These are phyloP conservation scores for Aspergillus melleus DNA, from an alignment of 2,329 filamentous ascomycete species.

Conservation along the genomic window DNA sequence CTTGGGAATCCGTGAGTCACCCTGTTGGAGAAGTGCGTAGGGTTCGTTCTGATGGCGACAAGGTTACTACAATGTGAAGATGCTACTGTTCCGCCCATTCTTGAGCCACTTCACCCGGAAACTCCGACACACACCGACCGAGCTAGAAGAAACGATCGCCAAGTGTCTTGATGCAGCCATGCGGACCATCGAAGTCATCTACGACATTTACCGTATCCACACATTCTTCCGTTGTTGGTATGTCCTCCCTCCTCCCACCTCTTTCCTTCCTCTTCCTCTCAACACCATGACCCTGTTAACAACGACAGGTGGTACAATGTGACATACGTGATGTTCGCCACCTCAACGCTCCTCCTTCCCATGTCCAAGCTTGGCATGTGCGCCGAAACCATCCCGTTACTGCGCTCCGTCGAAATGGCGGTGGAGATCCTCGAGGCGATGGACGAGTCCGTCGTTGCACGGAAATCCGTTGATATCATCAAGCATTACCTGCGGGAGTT, in stretches of 20 bases:
- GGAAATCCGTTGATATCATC: constrained; percentile 40
- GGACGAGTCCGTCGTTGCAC: constrained; percentile 43
- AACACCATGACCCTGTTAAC: background rate
- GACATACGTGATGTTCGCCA: constrained; percentile 44
- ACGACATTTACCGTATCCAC: constrained; percentile 41
- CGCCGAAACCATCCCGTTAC: constrained; percentile 27
- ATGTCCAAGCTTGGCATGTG: constrained; percentile 33
- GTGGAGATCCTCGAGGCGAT: constrained; percentile 44
- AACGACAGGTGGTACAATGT: constrained; percentile 43
- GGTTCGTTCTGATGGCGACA: background rate
- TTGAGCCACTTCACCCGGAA: constrained; percentile 33
- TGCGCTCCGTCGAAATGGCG: constrained; percentile 37
- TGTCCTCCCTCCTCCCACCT: background rate
- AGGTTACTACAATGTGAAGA: constrained; percentile 45
- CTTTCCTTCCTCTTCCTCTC: too few relatives aligned
- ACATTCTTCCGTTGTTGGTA: constrained; percentile 46
- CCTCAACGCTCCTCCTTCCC: constrained; percentile 38
- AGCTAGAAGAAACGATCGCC: constrained; percentile 30
- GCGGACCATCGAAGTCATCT: constrained; percentile 42
- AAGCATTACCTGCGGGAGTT: constrained; percentile 35
- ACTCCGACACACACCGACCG: constrained; percentile 25
- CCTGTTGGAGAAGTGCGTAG: background rate
- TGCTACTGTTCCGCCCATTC: constrained; percentile 41
- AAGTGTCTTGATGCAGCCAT: constrained; percentile 43
- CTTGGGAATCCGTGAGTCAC: constrained; percentile 37